Percentiles rank a stretch among this genome's conserved stretches.
Conservation (phyloP, 495 filamentous ascomycete species). For the Trichoderma orchidacearum region DNA sequence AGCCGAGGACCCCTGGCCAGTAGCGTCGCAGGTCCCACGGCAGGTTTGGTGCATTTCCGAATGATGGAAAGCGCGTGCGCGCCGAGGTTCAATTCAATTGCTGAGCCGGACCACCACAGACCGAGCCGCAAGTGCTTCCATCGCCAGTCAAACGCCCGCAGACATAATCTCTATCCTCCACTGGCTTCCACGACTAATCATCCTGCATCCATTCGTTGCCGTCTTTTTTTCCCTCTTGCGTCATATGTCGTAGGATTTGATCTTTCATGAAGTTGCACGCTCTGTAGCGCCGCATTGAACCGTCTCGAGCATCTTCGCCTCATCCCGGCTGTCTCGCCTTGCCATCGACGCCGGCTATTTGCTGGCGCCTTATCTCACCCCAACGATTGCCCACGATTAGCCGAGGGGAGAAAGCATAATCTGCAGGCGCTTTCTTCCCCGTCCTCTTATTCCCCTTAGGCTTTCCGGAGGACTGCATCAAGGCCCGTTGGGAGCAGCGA, state of each 20-base stretch:
- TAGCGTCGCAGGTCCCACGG: background rate
- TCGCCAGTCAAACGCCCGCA: background rate
- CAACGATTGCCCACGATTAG: background rate
- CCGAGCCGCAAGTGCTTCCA: background rate
- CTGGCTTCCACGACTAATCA: background rate
- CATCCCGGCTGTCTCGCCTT: background rate
- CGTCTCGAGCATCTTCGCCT: background rate
- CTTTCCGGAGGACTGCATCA: background rate
- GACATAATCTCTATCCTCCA: background rate
- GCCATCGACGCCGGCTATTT: background rate
- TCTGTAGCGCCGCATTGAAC: background rate
- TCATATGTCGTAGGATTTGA: background rate
- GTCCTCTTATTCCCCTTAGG: background rate
- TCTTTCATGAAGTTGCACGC: background rate
- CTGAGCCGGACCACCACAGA: background rate
- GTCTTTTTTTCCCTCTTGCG: too few relatives aligned
- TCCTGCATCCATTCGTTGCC: too few relatives aligned
- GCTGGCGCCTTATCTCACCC: background rate
- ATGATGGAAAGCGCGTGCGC: background rate
- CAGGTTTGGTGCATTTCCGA: too few relatives aligned
- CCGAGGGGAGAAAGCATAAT: background rate
- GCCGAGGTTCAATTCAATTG: conserved; percentile 1
- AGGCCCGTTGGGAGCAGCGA: background rate
- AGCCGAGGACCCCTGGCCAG: background rate
- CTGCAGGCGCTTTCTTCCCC: too few relatives aligned